phyloP scores from a whole-genome alignment of 768 basidiomycete genomes.

The Leccinum boreale region DNA sequence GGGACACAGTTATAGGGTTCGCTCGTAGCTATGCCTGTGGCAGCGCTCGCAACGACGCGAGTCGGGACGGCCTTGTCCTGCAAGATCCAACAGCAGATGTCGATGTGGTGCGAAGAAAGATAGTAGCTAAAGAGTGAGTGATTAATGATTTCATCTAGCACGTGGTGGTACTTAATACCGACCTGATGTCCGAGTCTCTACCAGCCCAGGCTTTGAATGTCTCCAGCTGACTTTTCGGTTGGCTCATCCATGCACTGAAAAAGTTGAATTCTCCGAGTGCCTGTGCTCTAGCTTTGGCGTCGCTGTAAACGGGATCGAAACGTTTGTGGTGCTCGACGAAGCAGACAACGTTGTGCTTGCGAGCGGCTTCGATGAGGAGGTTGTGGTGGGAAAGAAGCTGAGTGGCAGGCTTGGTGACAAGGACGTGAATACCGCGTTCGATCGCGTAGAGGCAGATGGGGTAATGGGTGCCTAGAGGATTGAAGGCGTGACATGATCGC shows the following conservation, averaged over 20 bases:
- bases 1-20: constrained; percentile 86
- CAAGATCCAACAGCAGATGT: constrained; percentile 83
- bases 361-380: constrained; percentile 71
- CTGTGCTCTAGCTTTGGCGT: constrained; percentile 76
- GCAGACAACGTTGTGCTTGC: constrained; percentile 76
- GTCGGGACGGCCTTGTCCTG: constrained; percentile 74
- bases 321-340: constrained; percentile 96
- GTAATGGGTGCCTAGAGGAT: constrained; percentile 67
- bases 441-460: constrained; percentile 85
- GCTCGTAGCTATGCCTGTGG: constrained; percentile 85
- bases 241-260: constrained; percentile 97
- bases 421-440: constrained; percentile 79
- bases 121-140: constrained; percentile 62
- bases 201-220: constrained; percentile 97
- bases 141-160: not conserved
- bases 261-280: constrained; percentile 90
- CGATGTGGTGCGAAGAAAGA: constrained; percentile 92
- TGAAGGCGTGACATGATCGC: not conserved
- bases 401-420: constrained; percentile 91
- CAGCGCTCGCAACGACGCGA: constrained; percentile 86
- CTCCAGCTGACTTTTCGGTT: constrained; percentile 91
- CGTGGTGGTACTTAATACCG: not conserved
- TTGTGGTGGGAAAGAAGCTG: constrained; percentile 82
- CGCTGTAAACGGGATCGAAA: constrained; percentile 90
- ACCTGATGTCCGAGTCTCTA: constrained; percentile 91